Percentiles rank a stretch among this genome's conserved stretches.
Conservation (phyloP, 192 early-diverging fungal species). For the Mortierella claussenii region DNA sequence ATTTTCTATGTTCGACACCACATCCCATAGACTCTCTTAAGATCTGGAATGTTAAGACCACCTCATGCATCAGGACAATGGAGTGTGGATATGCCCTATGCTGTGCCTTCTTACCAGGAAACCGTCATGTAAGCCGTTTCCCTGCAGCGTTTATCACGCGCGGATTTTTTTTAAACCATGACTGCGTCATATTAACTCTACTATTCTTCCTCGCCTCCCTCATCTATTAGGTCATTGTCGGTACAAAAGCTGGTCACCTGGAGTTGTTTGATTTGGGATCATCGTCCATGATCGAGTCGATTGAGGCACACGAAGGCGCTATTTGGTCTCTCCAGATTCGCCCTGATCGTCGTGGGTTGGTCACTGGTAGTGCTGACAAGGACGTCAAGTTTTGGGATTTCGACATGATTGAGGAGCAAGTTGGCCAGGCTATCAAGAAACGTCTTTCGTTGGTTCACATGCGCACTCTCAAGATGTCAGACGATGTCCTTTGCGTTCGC, state of each 20-base stretch:
- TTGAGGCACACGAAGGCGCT: slow-evolving; percentile 91
- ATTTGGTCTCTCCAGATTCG: slow-evolving; percentile 89
- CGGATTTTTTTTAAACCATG: too few species aligned
- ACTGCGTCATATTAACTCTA: too few species aligned
- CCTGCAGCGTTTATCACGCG: too few species aligned
- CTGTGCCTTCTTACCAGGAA: slow-evolving; percentile 91
- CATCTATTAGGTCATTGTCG: slow-evolving; percentile 77
- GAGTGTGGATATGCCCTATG: slow-evolving; percentile 94
- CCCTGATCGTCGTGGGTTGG: slow-evolving; percentile 88
- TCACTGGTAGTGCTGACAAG: slow-evolving; percentile 93
- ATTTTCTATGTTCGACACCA: too few species aligned
- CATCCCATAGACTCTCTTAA: slow-evolving; percentile 74
- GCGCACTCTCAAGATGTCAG: slow-evolving; percentile 94
- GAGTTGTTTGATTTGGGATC: slow-evolving; percentile 93
- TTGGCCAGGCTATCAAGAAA: slow-evolving; percentile 50
- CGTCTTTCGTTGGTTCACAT: slow-evolving; percentile 84
- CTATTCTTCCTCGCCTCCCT: not conserved
- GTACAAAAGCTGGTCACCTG: slow-evolving; percentile 91
- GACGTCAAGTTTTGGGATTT: slow-evolving; percentile 99
- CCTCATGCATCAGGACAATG: slow-evolving; percentile 88
- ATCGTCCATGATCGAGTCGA: slow-evolving; percentile 82
- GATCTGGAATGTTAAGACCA: slow-evolving; percentile 89
- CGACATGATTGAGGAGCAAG: slow-evolving; percentile 70
- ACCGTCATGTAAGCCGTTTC: slow-evolving; percentile 69
- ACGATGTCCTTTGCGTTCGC: slow-evolving; percentile 89